These are phyloP conservation scores for Sungouiozyma ichnusensis DNA, from an alignment of 805 yeast species.

Conservation along the genomic window DNA sequence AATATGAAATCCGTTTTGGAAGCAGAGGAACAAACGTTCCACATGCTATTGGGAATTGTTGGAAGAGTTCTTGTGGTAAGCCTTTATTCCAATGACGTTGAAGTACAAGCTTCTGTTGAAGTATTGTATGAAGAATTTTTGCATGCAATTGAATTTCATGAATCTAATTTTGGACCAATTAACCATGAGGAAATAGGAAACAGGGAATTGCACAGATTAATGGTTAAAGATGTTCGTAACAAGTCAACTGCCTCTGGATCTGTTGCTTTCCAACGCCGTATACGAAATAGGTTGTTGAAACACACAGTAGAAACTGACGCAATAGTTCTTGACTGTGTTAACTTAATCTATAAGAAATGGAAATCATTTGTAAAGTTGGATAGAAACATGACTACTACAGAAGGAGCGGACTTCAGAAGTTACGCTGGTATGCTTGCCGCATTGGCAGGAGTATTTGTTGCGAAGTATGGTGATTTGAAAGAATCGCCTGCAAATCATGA, in stretches of 20 bases:
- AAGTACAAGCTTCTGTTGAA: conserved; percentile 39
- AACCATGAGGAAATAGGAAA: conserved; percentile 24
- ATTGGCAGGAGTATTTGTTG: conserved; percentile 51
- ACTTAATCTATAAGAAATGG: conserved; percentile 31
- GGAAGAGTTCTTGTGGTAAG: conserved; percentile 45
- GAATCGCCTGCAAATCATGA: neutral
- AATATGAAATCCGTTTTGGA: conserved; percentile 14
- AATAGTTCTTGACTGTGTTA: conserved; percentile 24
- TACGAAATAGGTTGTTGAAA: conserved; percentile 35
- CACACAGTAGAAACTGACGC: conserved; percentile 17
- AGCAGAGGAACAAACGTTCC: conserved; percentile 25
- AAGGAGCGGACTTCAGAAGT: conserved; percentile 44
- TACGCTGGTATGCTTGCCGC: conserved; percentile 68
- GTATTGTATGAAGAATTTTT: conserved; percentile 29
- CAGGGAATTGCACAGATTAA: conserved; percentile 31
- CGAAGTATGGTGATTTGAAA: conserved; percentile 4
- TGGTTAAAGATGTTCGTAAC: conserved; percentile 40
- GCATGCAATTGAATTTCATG: conserved; percentile 20
- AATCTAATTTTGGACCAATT: conserved; percentile 14
- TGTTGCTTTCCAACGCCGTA: conserved; percentile 61
- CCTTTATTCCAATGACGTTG: conserved; percentile 41
- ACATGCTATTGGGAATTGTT: conserved; percentile 29
- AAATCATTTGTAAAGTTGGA: conserved; percentile 12
- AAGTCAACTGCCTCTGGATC: conserved; percentile 49
- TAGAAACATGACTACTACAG: conserved; percentile 22